phyloP scores from a whole-genome alignment of 1,284 basidiomycete species.

The Trichosporon faecale region DNA sequence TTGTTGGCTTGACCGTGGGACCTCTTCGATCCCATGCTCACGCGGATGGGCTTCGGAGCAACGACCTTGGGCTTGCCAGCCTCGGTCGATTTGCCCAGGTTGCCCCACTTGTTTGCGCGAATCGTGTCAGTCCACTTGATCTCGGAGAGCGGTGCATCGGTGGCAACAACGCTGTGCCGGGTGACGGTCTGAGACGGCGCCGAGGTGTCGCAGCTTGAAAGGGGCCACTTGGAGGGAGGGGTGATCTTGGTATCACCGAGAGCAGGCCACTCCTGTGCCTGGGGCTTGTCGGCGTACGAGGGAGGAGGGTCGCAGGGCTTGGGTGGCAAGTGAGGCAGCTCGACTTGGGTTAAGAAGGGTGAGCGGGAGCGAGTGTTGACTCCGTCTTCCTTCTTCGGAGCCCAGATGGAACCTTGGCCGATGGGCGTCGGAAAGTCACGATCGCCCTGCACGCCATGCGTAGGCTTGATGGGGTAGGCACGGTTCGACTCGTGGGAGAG shows the following conservation, averaged over 20 bases:
- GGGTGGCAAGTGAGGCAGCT: not conserved
- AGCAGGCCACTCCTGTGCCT: not conserved
- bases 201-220: not conserved
- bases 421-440: not conserved
- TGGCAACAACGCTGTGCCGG: not conserved
- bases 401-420: not conserved
- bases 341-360: not conserved
- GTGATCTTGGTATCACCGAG: not conserved
- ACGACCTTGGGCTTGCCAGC: not conserved
- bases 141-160: not conserved
- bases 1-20: not conserved
- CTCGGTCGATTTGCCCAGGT: not conserved
- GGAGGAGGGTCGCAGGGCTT: constrained; percentile 8
- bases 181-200: not conserved
- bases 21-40: not conserved
- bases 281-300: not conserved
- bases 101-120: not conserved
- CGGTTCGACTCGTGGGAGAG: not conserved
- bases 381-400: not conserved
- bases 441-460: not conserved
- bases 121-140: not conserved
- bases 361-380: not conserved
- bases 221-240: not conserved
- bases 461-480: not conserved
- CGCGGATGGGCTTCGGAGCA: not conserved